A percentile compares a stretch with the other conserved stretches of the same genome.
These are phyloP conservation scores for Rhynchospora tenuis DNA, from an alignment of 176 grass and related monocot species.

Conservation along the genomic window DNA sequence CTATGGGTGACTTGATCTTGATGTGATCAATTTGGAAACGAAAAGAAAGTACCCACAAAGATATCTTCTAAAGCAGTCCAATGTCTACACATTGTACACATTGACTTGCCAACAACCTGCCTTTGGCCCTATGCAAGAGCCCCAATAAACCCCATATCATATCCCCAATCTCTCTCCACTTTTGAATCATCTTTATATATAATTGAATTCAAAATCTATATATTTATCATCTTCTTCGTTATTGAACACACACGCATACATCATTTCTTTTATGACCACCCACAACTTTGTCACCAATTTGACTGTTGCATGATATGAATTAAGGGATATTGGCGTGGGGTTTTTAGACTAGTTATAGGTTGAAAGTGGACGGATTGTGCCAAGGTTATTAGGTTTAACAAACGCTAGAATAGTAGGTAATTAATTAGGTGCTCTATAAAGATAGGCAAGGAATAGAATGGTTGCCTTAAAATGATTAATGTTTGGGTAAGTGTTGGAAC, in stretches of 20 bases:
- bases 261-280: constrained; percentile 18
- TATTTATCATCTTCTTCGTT: constrained; percentile 8
- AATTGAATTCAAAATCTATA: neutral
- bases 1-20: constrained; percentile 2
- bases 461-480: constrained; percentile 8
- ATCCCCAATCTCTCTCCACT: neutral
- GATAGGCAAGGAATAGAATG: neutral
- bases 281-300: constrained; percentile 25
- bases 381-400: constrained; percentile 19
- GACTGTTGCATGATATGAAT: constrained; percentile 6
- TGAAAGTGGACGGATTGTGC: constrained; percentile 3
- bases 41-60: constrained; percentile 3
- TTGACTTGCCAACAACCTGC: constrained; percentile 20
- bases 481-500: constrained; percentile 5
- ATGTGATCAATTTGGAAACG: constrained; percentile 26
- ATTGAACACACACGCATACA: constrained; percentile 10
- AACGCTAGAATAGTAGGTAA: constrained; percentile 10
- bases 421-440: neutral
- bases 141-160: constrained; percentile 21
- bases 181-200: neutral
- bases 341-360: neutral
- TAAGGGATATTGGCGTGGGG: neutral
- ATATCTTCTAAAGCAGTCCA: constrained; percentile 22
- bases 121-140: constrained; percentile 4
- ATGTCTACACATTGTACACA: constrained; percentile 7